Base-by-base conservation (phyloP, 1,284 basidiomycete genomes). In the Tylopilus orsonianus region DNA sequence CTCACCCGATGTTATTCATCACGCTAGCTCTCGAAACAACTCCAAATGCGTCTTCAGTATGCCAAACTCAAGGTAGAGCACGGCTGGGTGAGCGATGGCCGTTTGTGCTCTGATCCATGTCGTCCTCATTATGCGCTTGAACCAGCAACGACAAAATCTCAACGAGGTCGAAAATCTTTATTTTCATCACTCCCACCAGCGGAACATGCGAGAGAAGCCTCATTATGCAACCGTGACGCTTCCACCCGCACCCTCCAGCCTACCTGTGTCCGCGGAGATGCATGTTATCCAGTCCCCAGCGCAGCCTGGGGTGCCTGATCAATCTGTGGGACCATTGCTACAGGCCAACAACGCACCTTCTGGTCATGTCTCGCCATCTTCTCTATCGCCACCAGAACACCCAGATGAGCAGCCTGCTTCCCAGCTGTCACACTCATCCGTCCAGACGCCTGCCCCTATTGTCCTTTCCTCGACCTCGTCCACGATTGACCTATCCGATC, bases 91-190 rank as follows among this genome's bases (percentile, higher is more conserved):
- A 41, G 82, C 71, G 26, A 22, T 58, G 38, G 36, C 46, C 20
- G 40, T 48, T 47, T 41, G 34, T 36, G 5, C 48, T 29, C 38
- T 42, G 35, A 16, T 48, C 20, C 38, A 49, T 20, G 27, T 30
- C 41, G 16, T 49, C 34, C 36, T 46, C 40, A 37, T 32, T 8
- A n/a, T 26, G 35, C 35, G 36, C 27, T 37, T 19, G 45, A 26
- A 2, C 29, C 49, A 87, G 85, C 82, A 86, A 82, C 75, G 80
- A 42, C 86, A 88, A 65, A 85, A 77, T 39, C 67, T 88, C 34
- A 86, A 84, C 58, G 85, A 89, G 64, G 85, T 88, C 9, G 85
- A 88, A 62, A 88, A 88, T 57, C 72, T 88, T 10, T 88, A 87
- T 70, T 87, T 87, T 57, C 81, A 81, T 51, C 83, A 85, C 55